Base-by-base conservation (phyloP, 805 yeast species). In the Sporopachydermia quercuum region DNA sequence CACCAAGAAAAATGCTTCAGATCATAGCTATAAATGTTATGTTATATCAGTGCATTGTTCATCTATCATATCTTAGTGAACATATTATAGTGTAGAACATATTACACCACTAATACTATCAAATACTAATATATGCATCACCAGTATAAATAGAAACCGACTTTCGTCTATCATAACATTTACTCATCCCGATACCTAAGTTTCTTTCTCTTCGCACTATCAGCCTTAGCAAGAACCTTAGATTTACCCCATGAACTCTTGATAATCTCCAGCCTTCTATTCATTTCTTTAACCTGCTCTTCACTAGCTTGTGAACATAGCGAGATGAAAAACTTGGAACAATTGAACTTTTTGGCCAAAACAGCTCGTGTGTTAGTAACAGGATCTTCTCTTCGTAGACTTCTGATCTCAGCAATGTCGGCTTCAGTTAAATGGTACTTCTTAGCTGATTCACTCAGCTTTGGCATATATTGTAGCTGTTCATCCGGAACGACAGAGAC, bases 181-280 rank as follows among this genome's bases (percentile, higher is more conserved):
- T n/a, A 69, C 43, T 71, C 74, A 45, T 68, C 76, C 43, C 78
- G 65, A 46, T 77, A 70, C 89, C 89, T 78, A 49, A 66, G 52
- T 45, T 66, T 57, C 43, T 66, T 70, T 56, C 89, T 66, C 57
- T 75, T 74, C 45, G 58, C 54, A 49, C 78, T 64, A 47, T 78
- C 84, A 14, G 54, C 54, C 47, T 78, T 65, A 5, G 81, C 76
- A 16, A 61, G 51, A 13, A 50, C 49, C 48, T 70, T 69, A 40
- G 60, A 57, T 38, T 58, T 64, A 41, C 64, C 54, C 83, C 83
- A 76, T 41, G 53, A 47, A 15, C 58, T 49, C 51, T 69, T 63
- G 47, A 73, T 71, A 18, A 49, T 48, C 15, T 54, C 53, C 48
- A 74, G 58, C 49, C 78, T 63, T 17, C 50, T 43, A 16, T 58